These are phyloP conservation scores for Macrotyloma uniflorum DNA, from an alignment of 306 rosid genomes.

Conservation along the genomic window DNA sequence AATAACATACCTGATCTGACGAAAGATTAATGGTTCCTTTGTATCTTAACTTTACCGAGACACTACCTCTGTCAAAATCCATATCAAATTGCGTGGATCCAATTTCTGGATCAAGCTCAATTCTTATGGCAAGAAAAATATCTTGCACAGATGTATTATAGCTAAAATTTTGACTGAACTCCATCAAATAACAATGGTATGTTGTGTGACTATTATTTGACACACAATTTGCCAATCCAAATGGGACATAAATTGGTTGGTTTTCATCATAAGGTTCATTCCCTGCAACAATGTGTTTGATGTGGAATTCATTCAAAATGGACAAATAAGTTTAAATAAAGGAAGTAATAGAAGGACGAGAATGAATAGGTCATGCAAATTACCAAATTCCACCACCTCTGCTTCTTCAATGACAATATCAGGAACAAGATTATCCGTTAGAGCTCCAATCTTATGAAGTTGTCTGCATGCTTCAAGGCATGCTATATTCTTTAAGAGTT, in stretches of 20 bases:
- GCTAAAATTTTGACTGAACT: constrained; percentile 56
- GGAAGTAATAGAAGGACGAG: constrained; percentile 1
- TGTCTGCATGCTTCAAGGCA: constrained; percentile 92
- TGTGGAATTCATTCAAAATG: background rate
- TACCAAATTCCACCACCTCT: constrained; percentile 58
- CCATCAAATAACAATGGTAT: constrained; percentile 77
- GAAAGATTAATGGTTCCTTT: constrained; percentile 56
- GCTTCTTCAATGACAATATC: constrained; percentile 63
- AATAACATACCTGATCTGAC: constrained; percentile 56
- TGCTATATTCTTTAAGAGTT: constrained; percentile 61
- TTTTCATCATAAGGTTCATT: constrained; percentile 54
- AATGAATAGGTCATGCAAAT: constrained; percentile 20
- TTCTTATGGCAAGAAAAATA: constrained; percentile 61
- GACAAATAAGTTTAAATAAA: constrained; percentile 14
- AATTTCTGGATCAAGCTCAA: constrained; percentile 57
- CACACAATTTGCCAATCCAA: constrained; percentile 51
- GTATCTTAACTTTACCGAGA: constrained; percentile 51
- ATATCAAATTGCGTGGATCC: constrained; percentile 52
- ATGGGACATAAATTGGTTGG: constrained; percentile 67
- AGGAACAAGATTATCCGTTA: constrained; percentile 81
- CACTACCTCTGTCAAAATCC: constrained; percentile 54
- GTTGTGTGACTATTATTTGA: constrained; percentile 29
- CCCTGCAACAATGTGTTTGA: constrained; percentile 48
- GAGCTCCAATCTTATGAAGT: constrained; percentile 82
- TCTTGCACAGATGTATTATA: constrained; percentile 55